Conservation (phyloP, 2,329 filamentous ascomycete species). For the Talaromyces sp. region DNA sequence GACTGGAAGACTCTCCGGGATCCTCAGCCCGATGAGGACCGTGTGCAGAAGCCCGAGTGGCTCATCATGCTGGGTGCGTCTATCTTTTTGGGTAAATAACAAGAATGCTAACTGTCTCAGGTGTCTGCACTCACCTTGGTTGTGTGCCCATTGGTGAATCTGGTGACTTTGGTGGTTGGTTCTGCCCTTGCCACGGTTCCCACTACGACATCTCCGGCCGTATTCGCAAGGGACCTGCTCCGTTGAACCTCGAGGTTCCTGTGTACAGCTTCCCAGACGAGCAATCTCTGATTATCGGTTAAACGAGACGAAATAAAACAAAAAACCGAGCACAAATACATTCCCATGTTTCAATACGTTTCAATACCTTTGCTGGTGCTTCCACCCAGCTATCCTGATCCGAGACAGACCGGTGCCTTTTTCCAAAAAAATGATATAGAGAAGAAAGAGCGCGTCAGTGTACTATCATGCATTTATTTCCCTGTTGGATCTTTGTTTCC, state of each 20-base stretch:
- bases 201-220: conserved; percentile 99
- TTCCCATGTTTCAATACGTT: conserved; percentile 1
- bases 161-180: conserved; percentile 97
- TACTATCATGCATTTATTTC: neutral
- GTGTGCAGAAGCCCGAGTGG: conserved; percentile 98
- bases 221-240: conserved; percentile 94
- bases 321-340: neutral
- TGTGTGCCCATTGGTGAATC: conserved; percentile 99
- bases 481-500: neutral
- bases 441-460: neutral
- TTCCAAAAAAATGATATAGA: neutral
- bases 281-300: conserved; percentile 86
- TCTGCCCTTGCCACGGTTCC: conserved; percentile 99
- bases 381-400: neutral
- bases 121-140: conserved; percentile 98
- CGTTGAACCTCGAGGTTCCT: conserved; percentile 95
- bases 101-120: conserved; percentile 40
- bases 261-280: conserved; percentile 90
- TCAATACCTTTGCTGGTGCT: neutral
- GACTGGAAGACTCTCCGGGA: conserved; percentile 81
- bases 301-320: conserved; percentile 35
- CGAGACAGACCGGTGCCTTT: neutral
- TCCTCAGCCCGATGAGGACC: conserved; percentile 83
- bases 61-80: conserved; percentile 88
- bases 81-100: conserved; percentile 4